Base-by-base conservation (phyloP, 2,329 filamentous ascomycete genomes). In the Talaromyces sp. region DNA sequence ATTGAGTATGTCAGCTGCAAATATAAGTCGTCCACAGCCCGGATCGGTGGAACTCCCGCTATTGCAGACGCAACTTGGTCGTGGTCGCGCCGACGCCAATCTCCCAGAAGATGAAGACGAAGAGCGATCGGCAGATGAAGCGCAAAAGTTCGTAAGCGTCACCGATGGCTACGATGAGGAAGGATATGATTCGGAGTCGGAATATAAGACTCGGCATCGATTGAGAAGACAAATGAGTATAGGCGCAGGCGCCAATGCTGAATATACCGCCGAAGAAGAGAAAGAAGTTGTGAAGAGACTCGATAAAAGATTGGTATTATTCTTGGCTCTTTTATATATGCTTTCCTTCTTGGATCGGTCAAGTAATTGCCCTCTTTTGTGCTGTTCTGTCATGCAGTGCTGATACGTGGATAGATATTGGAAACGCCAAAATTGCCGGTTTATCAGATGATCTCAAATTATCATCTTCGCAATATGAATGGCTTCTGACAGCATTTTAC, bases 341-440 rank as follows among this genome's bases (percentile, higher is more conserved):
- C 81, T 97, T 68, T 90, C 89, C 68, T 97, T 96, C 74, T 79
- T 97, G 69, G 93, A 97, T 76, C 85, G 93, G 69, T 93, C 91
- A 19, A 96, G 91, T 93, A 81, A 84, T 80, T 65, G 27, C 65
- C 54, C n/a, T 1, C 10, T n/a, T 8, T 13, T 29, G 25, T 47
- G 1, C 4, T 53, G 3, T 27, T 11, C 3, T n/a, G 31, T 22
- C 27, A 45, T 11, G n/a, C 38, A 56, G 7, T 25, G 43, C 59
- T 66, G 45, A 66, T 29, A 56, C 29, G 11, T 45, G 3, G 38
- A 13, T 65, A 83, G 83, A 86, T 72, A 85, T 86, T 68, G 86
- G 86, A 54, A 88, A 89, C 75, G 86, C 86, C n/a, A 83, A 83
- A 65, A 84, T 88, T 61, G 86, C 86, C 6, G 86, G 86, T 10